These are phyloP conservation scores for Alloteropsis semialata DNA, from an alignment of 176 grass and related monocot species.

Conservation along the genomic window DNA sequence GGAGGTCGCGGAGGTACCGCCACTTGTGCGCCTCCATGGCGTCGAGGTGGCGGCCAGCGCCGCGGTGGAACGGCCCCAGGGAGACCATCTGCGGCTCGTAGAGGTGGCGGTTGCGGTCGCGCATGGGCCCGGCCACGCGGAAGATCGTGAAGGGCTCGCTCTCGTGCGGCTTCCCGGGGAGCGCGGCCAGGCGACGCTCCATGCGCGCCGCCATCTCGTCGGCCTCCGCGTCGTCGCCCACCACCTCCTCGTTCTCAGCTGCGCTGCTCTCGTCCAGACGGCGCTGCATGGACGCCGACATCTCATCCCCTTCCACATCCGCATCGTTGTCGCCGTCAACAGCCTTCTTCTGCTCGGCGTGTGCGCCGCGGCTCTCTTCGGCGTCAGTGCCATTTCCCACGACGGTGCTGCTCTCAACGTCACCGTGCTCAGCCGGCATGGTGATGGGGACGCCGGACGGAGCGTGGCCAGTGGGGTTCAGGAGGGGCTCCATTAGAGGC, in stretches of 20 bases:
- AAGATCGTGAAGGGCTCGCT: slow-evolving; percentile 57
- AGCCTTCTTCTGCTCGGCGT: neutral
- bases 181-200: slow-evolving; percentile 9
- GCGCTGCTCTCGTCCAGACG: neutral
- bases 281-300: neutral
- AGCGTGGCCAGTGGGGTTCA: neutral
- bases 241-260: neutral
- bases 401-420: neutral
- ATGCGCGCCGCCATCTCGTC: slow-evolving; percentile 35
- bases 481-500: slow-evolving; percentile 4
- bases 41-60: slow-evolving; percentile 24
- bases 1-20: slow-evolving; percentile 43
- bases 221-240: neutral
- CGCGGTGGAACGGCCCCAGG: slow-evolving; percentile 49
- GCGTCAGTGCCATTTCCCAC: neutral
- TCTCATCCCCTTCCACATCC: neutral
- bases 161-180: slow-evolving; percentile 33
- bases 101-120: slow-evolving; percentile 49
- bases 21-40: slow-evolving; percentile 64
- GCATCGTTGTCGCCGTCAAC: neutral
- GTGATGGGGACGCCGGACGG: neutral
- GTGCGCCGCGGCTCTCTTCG: neutral
- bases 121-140: slow-evolving; percentile 43
- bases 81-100: slow-evolving; percentile 47
- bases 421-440: neutral